Conservation (phyloP, 2,329 filamentous ascomycete genomes). For the Botrytis hyacinthi region DNA sequence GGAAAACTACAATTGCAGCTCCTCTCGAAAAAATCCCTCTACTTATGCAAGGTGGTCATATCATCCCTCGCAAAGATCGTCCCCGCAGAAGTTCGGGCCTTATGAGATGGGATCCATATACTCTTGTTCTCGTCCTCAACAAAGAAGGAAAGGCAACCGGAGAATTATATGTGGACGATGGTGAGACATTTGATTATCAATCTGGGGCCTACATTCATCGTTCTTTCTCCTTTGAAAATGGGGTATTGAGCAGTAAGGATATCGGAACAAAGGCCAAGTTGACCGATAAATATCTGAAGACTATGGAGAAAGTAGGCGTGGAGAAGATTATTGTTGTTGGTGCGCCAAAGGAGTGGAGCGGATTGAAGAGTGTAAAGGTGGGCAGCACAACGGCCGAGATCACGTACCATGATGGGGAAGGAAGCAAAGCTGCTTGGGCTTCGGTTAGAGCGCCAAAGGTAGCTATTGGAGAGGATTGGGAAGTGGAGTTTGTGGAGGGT, state of each 20-base stretch:
- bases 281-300: conserved; percentile 72
- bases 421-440: conserved; percentile 59
- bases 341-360: conserved; percentile 69
- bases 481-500: conserved; percentile 33
- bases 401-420: conserved; percentile 54
- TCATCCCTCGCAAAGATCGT: conserved; percentile 85
- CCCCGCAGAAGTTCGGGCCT: conserved; percentile 81
- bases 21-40: conserved; percentile 85
- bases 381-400: conserved; percentile 57
- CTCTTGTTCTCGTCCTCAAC: conserved; percentile 73
- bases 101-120: conserved; percentile 95
- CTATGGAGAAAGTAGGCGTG: conserved; percentile 73
- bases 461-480: conserved; percentile 63
- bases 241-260: conserved; percentile 67
- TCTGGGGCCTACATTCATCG: conserved; percentile 86
- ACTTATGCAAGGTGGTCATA: conserved; percentile 88
- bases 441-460: conserved; percentile 63
- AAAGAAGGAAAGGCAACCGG: conserved; percentile 72
- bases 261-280: conserved; percentile 57
- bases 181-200: conserved; percentile 86
- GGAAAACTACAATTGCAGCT: conserved; percentile 67
- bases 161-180: conserved; percentile 87
- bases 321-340: conserved; percentile 85
- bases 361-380: conserved; percentile 57
- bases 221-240: conserved; percentile 63